Percentiles rank a stretch among this genome's conserved stretches.
Conservation (phyloP, 78 protist species). For the Chrysochromulina parva region DNA sequence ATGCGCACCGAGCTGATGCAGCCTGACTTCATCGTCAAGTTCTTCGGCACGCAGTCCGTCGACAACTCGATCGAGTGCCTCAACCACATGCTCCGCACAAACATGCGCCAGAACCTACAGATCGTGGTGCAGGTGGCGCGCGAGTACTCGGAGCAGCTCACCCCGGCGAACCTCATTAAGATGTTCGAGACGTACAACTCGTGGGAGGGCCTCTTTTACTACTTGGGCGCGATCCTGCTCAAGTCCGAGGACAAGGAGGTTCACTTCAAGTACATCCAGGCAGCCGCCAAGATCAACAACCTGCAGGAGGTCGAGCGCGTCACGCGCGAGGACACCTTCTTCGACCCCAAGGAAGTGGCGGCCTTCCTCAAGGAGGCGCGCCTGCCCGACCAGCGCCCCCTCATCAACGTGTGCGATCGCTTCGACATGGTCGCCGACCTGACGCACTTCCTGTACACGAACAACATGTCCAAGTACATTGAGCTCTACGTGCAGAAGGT, state of each 20-base stretch:
- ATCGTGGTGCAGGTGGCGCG: constrained; percentile 87
- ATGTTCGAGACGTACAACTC: constrained; percentile 88
- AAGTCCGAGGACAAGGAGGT: constrained; percentile 11
- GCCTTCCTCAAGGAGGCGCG: constrained; percentile 95
- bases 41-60: constrained; percentile 76
- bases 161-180: constrained; percentile 77
- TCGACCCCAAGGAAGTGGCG: constrained; percentile 89
- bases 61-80: constrained; percentile 87
- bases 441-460: constrained; percentile 78
- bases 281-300: constrained; percentile 92
- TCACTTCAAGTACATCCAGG: constrained; percentile 96
- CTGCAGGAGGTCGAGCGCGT: constrained; percentile 95
- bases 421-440: constrained; percentile 95
- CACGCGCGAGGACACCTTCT: constrained; percentile 88
- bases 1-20: constrained; percentile 71
- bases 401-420: constrained; percentile 98
- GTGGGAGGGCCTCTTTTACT: constrained; percentile 85
- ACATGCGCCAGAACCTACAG: constrained; percentile 87
- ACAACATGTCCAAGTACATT: constrained; percentile 70
- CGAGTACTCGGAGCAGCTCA: constrained; percentile 85
- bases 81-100: constrained; percentile 80
- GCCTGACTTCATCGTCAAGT: constrained; percentile 82
- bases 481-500: constrained; percentile 91
- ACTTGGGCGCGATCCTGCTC: constrained; percentile 53
- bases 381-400: constrained; percentile 93